phyloP scores from a whole-genome alignment of 2,329 filamentous ascomycete species.

The Verticillium alfalfae region DNA sequence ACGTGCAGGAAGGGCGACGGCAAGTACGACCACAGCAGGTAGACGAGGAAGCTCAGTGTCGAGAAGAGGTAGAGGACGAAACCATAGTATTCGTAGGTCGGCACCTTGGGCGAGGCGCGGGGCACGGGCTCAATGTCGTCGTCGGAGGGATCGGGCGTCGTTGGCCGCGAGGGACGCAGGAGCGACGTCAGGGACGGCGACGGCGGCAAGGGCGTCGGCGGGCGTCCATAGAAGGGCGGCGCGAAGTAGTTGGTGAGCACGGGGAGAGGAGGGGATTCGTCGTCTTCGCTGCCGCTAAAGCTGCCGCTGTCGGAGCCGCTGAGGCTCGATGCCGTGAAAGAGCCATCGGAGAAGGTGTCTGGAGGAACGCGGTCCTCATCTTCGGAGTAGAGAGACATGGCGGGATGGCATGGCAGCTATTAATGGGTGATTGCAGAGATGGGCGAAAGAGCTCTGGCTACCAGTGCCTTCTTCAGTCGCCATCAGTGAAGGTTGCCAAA shows the following conservation, averaged over 20 bases:
- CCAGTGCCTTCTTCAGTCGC: too few relatives aligned
- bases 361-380: constrained; percentile 11
- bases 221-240: constrained; percentile 94
- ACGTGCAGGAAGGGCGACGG: constrained; percentile 88
- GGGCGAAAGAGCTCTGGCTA: not conserved
- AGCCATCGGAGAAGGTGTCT: constrained; percentile 2
- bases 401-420: not conserved
- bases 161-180: constrained; percentile 83
- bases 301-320: not conserved
- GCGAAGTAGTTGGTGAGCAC: constrained; percentile 52
- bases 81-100: constrained; percentile 99
- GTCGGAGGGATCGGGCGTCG: constrained; percentile 87
- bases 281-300: constrained; percentile 3
- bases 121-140: constrained; percentile 76
- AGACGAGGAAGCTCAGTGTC: constrained; percentile 70
- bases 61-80: constrained; percentile 94
- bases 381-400: constrained; percentile 10
- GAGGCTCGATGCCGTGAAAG: not conserved
- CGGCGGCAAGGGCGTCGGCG: constrained; percentile 89
- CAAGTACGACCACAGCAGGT: constrained; percentile 79
- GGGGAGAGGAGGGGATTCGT: constrained; percentile 26
- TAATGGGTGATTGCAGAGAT: not conserved
- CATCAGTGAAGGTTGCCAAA: too few relatives aligned
- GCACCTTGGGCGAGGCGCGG: constrained; percentile 83
- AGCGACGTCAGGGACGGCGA: constrained; percentile 91